A percentile compares a stretch with the other conserved stretches of the same genome.
These are phyloP conservation scores for Aspergillus sp. DNA, from an alignment of 2,329 filamentous ascomycete species.

Conservation along the genomic window DNA sequence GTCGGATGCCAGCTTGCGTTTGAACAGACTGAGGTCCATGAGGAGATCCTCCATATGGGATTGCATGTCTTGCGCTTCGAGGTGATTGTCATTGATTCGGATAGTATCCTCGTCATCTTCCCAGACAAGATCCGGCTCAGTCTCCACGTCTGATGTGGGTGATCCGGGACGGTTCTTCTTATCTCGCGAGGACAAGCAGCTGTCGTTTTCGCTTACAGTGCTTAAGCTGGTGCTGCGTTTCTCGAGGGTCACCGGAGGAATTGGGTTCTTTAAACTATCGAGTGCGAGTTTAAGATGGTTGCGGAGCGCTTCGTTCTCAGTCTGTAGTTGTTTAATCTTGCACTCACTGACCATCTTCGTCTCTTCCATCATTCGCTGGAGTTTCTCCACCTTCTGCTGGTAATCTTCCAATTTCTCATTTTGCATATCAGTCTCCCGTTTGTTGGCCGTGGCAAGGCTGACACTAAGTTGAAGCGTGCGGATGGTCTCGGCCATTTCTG, in stretches of 20 bases:
- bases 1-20: constrained; percentile 83
- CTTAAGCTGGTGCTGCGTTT: constrained; percentile 35
- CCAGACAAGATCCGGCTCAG: constrained; percentile 41
- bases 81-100: constrained; percentile 44
- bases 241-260: constrained; percentile 54
- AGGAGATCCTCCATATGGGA: constrained; percentile 83
- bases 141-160: constrained; percentile 27
- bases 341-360: constrained; percentile 83
- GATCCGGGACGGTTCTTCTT: constrained; percentile 39
- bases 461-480: constrained; percentile 76
- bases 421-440: constrained; percentile 69
- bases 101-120: constrained; percentile 56
- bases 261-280: constrained; percentile 85
- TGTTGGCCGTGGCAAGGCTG: constrained; percentile 66
- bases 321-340: constrained; percentile 87
- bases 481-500: constrained; percentile 94
- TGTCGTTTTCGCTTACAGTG: constrained; percentile 58
- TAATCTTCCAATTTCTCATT: constrained; percentile 91
- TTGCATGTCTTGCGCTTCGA: constrained; percentile 65
- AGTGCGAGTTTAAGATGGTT: constrained; percentile 86
- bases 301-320: constrained; percentile 84
- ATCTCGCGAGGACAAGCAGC: constrained; percentile 50
- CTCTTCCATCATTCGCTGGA: constrained; percentile 97
- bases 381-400: constrained; percentile 80
- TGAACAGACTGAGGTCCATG: constrained; percentile 75